phyloP scores from a whole-genome alignment of 257 asterid species.

The Capsicum rhomboideum region DNA sequence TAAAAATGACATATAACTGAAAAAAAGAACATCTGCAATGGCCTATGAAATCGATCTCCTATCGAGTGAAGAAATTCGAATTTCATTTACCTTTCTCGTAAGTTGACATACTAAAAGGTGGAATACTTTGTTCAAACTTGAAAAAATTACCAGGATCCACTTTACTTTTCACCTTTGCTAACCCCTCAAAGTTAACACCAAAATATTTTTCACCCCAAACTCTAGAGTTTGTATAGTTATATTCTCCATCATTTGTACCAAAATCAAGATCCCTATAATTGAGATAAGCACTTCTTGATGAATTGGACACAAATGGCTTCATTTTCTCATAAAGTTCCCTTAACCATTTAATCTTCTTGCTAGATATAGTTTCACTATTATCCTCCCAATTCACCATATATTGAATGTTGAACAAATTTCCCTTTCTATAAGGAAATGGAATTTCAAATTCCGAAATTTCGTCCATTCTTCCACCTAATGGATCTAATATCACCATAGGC shows the following conservation, averaged over 20 bases:
- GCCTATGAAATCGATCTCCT: background rate
- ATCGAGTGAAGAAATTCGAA: background rate
- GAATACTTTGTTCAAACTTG: constrained; percentile 22
- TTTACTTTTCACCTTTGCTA: constrained; percentile 14
- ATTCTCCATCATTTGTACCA: constrained; percentile 4
- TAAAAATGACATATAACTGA: no score
- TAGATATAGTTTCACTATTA: background rate
- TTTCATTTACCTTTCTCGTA: background rate
- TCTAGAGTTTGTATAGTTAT: constrained; percentile 7
- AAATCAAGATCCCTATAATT: constrained; percentile 30
- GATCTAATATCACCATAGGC: constrained; percentile 14
- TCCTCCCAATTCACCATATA: constrained; percentile 24
- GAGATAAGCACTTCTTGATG: constrained; percentile 9
- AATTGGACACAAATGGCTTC: constrained; percentile 15
- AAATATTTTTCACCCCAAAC: constrained; percentile 22
- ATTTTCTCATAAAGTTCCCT: constrained; percentile 3
- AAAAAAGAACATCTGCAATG: background rate
- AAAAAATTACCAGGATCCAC: constrained; percentile 24
- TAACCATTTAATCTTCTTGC: constrained; percentile 7
- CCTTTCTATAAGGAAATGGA: constrained; percentile 23
- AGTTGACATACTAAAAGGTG: background rate
- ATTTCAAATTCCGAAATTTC: constrained; percentile 4
- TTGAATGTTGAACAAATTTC: constrained; percentile 14
- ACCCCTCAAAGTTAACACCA: constrained; percentile 11
- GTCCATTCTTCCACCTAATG: constrained; percentile 21